Base-by-base conservation (phyloP, 2,329 filamentous ascomycete species). In the Trichophyton verrucosum region DNA sequence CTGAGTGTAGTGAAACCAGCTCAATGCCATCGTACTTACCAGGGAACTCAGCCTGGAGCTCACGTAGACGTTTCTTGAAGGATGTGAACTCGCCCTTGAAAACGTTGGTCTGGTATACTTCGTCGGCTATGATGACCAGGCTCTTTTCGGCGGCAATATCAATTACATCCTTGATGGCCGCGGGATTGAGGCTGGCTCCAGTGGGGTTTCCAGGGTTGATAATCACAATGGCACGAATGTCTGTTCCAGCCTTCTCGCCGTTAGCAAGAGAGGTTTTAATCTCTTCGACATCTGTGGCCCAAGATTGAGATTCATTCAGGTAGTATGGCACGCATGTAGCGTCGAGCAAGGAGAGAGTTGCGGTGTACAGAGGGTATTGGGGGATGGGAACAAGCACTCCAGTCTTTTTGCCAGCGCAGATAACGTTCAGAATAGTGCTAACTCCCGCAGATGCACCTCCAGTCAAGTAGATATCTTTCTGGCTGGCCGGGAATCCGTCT, bases 121-220 rank as follows among this genome's bases (percentile, higher is more conserved):
- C 94, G 71, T 99, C 94, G 59, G 94, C 94, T 69, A 99, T 83
- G 66, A 97, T 80, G 61, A 97, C 91, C 27, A 99, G 82, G 68
- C 86, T 84, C 80, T 96, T 85, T 73, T 91, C 81, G 30, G 85
- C 86, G 44, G 94, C 92, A 65, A 96, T 87, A 65, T 94, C 84
- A 66, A 97, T 82, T n/a, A 97, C 89, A 58, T 82, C 81, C 69
- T 86, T 85, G 74, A 99, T 86, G 70, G 96, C 90, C 20, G 84
- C 81, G 65, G 87, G 82, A 40, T 86, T 80, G 17, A 99, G 82
- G 59, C 87, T 94, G 58, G 91, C 90, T 66, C 94, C 94, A 1
- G 94, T 99, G 2, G 94, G 94, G 78, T 99, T 99, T 62, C 94
- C 94, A 0, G 94, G 94, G 81, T 99, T 99, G 80, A 99, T 99